Base-by-base conservation (phyloP, 768 basidiomycete genomes). In the Fistulinella prunicolor region DNA sequence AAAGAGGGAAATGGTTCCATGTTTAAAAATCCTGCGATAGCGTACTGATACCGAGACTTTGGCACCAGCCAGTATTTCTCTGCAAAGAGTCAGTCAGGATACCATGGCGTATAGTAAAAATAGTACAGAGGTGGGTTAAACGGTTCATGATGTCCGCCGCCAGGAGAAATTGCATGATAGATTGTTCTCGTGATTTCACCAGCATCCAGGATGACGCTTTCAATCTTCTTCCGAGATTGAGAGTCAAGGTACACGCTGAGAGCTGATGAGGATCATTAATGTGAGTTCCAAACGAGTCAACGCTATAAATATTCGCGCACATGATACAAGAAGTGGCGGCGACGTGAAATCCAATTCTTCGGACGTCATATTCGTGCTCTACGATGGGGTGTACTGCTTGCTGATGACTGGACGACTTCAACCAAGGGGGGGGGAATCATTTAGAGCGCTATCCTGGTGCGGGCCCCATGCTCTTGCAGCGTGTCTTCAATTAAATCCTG, bases 121-220 rank as follows among this genome's bases (percentile, higher is more conserved):
- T 12, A 23, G 12, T 35, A 47, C 41, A 47, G 32, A 35, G 41
- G 46, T 16, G 41, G 41, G 17, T 47, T 24, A 3, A 47, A 47
- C 24, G 9, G 20, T 43, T 28, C 24, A 16, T 44, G 23, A 13
- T 47, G 7, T 2, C 20, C n/a, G 14, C 28, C 17, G 6, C 46
- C 28, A 5, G 46, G 30, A 35, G 46, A n/a, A n/a, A 35, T 36
- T 14, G n/a, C 23, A 8, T 10, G 41, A n/a, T 0, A 24, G 21
- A 26, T 35, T 2, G 34, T 8, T 36, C 16, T 44, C 19, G 23
- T 21, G 2, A 21, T 9, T 5, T 9, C 3, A 28, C 46, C 32
- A 5, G 32, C 46, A 16, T 35, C 17, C 23, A 47, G 14, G 20
- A 9, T 12, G 24, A 47, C 19, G 19, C 9, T 17, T 4, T 42